Evolutionary conservation across 2,329 filamentous ascomycete genomes (phyloP), one percentile per base, ranked within the genome.

Genomic region (Xenoacremonium recifei): DNA sequence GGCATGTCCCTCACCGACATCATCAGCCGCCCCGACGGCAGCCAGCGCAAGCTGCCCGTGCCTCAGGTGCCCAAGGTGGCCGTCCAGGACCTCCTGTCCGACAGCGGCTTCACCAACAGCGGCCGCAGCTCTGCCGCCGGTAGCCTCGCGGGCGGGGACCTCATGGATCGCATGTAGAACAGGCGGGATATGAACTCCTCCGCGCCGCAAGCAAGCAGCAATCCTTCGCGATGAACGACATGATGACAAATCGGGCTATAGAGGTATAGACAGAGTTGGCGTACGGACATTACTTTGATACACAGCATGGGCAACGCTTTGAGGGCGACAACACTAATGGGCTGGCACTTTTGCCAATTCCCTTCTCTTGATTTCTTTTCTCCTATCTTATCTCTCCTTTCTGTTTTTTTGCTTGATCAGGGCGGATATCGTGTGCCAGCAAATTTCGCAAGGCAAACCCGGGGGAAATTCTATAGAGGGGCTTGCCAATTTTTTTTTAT

Each of bases 1-100:
- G 90, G 90, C 30, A 80, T 95, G 44, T 87, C 89, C 29, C 84
- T 97, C 56, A 87, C 84, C 45, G 92, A 97, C 64, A 97, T 97
- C 60, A 93, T 97, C 72, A 89, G 86, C 60, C 85, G 86, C 54
- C 80, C 89, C 2, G 91, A 96, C 50, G 89, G 89, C 27, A 85
- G 87, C 18, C 88, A 93, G 69, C 77, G 92, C 56, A 97, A 97
- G 67, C 75, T 97, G 15, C 92, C 92, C 0, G 87, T 96, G 13
- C 90, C 90, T 5, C 88, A 92, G 67, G 80, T 91, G n/a, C 89
- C 89, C 41, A 93, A 93, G 65, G 86, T 95, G 32, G 87, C 87
- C 3, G 85, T 95, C 5, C 87, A 92, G 56, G 92, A 96, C 57
- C 76, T 96, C 42, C 72, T 95, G 45, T 85, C 85, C 48, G 76